Conservation (phyloP, 768 basidiomycete species). For the Kwoniella heveanensis region DNA sequence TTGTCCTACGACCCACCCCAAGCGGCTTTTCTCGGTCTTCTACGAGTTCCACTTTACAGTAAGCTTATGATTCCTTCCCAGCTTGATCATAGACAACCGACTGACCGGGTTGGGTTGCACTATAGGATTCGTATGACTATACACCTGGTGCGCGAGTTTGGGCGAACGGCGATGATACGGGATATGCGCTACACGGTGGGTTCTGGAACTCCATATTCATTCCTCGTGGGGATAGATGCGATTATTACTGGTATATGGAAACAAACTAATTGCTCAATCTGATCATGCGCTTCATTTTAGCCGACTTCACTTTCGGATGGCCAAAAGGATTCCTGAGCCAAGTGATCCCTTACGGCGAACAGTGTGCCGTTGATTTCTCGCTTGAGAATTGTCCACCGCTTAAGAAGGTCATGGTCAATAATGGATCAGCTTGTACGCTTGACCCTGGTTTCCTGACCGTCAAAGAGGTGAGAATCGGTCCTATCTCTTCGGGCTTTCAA, state of each 20-base stretch:
- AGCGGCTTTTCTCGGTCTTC: conserved; percentile 54
- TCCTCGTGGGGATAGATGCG: too few species aligned
- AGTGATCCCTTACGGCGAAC: conserved; percentile 28
- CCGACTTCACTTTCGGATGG: conserved; percentile 45
- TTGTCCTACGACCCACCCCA: conserved; percentile 54
- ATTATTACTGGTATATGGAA: too few species aligned
- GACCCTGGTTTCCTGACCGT: conserved; percentile 30
- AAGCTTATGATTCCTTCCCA: too few species aligned
- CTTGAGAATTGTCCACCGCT: conserved; percentile 37
- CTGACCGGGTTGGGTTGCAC: conserved; percentile 54
- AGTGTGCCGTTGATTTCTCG: conserved; percentile 31
- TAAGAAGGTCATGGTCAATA: conserved; percentile 5
- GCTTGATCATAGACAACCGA: too few species aligned
- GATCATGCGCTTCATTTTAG: background rate
- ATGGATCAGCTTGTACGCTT: conserved; percentile 24
- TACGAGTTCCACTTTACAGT: conserved; percentile 56
- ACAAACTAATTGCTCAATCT: too few species aligned
- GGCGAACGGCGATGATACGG: conserved; percentile 52
- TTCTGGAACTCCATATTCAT: too few species aligned
- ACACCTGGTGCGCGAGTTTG: conserved; percentile 52
- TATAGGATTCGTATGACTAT: conserved; percentile 50
- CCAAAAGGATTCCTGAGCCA: conserved; percentile 28
- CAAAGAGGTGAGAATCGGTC: conserved; percentile 35
- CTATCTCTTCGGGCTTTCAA: background rate
- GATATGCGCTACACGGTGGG: conserved; percentile 33